Base-by-base conservation (phyloP, 192 early-diverging fungal genomes). In the Coemansia sp. region DNA sequence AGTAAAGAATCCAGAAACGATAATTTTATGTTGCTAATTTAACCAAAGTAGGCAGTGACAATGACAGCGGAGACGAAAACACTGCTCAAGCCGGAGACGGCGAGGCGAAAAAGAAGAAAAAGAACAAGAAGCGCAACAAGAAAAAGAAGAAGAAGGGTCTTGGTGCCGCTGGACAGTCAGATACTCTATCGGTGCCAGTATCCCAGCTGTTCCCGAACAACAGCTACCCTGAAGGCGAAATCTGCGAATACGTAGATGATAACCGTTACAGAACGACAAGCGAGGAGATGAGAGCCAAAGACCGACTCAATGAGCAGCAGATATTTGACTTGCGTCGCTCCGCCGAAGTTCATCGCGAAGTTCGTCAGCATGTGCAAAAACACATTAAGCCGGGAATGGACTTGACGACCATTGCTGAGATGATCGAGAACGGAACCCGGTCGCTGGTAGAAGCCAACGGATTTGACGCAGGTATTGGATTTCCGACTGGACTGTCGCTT, bases 361-460 rank as follows among this genome's bases (percentile, higher is more conserved):
- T 97, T 5, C 89, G 96, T 23, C 53, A 68, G 43, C 91, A 95
- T 65, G 94, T 87, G 19, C 84, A 81, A 36, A 77, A 83, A 42
- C 73, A 70, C 37, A 91, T 99, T 65, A 91, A 91, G 73, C 94
- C 96, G 19, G 96, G 96, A 30, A 92, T 99, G 89, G 81, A 85
- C 13, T 88, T 96, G 90, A 93, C 88, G 26, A 91, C 93, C 7
- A 91, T 99, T 59, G 81, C 81, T 23, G 93, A 99, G 62, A 70
- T 86, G 72, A 94, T 97, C 54, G 96, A 99, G 65, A 96, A 97
- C 57, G 91, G 91, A 16, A 93, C 91, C 3, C 84, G 94, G n/a
- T 81, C 81, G 14, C 75, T 97, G 43, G 80, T 96, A 26, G 88
- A 95, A 65, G 94, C 80, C n/a, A 84, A 88, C 21, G 93, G 93